Evolutionary conservation across 257 asterid genomes (phyloP), one percentile per base, ranked within the genome.

Genomic region (Rauvolfia tetraphylla): DNA sequence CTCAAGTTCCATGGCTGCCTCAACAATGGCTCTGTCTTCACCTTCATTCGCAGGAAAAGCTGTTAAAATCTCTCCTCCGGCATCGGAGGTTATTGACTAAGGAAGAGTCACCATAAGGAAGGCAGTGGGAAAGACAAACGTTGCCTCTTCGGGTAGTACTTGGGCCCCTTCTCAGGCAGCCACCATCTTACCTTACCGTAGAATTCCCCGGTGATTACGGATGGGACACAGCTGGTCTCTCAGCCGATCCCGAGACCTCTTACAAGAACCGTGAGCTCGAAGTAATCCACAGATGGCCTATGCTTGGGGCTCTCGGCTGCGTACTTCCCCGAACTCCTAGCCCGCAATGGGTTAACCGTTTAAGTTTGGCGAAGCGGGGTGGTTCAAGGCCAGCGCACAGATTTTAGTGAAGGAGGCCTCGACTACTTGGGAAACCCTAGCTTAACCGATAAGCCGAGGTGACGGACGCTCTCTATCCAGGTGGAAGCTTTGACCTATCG

Each of bases 11-110:
- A 87, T 85, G 91, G 90, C 90, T 0, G 83, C 93, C 73, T 74
- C 86, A 2, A 76, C 88, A 25, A 87, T 84, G 90, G 89, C 91
- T 74, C 91, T 89, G 25, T 89, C 93, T 7, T 85, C 91, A 46
- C 86, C 90, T 0, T 49, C 56, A 49, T 49, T 49, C 11, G 22
- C 20, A 2, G 53, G 56, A 49, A 49, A 49, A 49, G 22, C 56
- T 17, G 56, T 49, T 49, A 49, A 49, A 49, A 49, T 49, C 22
- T 22, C 22, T 17, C 23, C 56, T 1, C 15, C 23, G 20, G 5
- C 23, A 49, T 49, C 56, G 15, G 20, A 49, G 23, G 15, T 49
- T 13, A 11, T 49, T 17, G 23, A 1, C 11, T 11, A 15, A 49
- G 23, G 56, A 49, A 49, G 56, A 14, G 23, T 49, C 23, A 49